Base-by-base conservation (phyloP, 1,284 basidiomycete species). In the Sporisorium iseilematis-ciliati region DNA sequence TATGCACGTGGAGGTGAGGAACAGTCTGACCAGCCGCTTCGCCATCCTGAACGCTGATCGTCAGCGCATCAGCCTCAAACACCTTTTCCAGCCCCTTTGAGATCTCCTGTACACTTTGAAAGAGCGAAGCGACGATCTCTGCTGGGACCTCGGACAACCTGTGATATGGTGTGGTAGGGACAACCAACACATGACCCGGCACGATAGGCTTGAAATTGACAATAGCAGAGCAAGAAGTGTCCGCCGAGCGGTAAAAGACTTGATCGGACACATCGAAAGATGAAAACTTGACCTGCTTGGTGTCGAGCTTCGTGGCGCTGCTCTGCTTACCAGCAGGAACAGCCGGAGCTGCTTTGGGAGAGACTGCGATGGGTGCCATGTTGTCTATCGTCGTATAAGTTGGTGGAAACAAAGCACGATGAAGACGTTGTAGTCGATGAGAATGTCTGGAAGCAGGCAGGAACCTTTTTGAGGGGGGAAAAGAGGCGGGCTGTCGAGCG, bases 201-300 rank as follows among this genome's bases (percentile, higher is more conserved):
- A 82, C 82, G 29, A 85, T 79, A 21, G 84, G 84, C 60, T 83
- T 83, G 21, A 85, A 73, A 64, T 85, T 85, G 42, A 85, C 84
- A 43, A 85, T 73, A 16, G 77, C 80, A 16, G 48, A 68, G 38
- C 57, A 60, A 18, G 49, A 51, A 16, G 42, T 49, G 46, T 64
- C 56, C 3, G 57, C 56, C 4, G 75, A 73, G n/a, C 56, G 51
- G 56, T 74, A 79, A 53, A 81, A 79, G 18, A 57, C 57, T 50
- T 81, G 79, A 11, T 74, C 64, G 21, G 67, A 73, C 11, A 80
- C 77, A 48, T 80, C 63, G 52, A 80, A 81, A 0, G 57, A 61
- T n/a, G 72, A 56, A 43, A 82, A 81, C 41, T 67, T 49, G 46
- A 10, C 42, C 14, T 33, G 42, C 8, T 29, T 54, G 7, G 51